Evolutionary conservation across 192 early-diverging fungal genomes (phyloP).

Genomic region (Thamnidium elegans): DNA sequence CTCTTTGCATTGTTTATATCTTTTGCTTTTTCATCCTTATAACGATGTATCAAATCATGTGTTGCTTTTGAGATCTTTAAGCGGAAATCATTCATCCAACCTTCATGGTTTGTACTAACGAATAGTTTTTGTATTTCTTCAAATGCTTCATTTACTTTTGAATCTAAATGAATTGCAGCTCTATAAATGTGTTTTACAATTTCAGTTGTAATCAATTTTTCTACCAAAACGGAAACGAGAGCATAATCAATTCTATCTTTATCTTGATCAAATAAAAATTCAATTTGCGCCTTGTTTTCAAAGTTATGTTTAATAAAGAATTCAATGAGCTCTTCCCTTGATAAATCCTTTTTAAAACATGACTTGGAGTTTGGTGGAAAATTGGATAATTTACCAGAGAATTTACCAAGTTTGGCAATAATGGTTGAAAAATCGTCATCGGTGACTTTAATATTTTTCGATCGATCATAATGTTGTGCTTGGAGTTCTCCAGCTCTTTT

Average conservation of each 20-base stretch:
- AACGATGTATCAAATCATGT: neutral
- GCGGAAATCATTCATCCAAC: neutral
- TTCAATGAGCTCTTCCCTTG: neutral
- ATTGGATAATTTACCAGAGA: slow-evolving; percentile 13
- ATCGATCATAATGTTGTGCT: neutral
- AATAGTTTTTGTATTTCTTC: neutral
- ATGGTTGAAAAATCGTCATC: slow-evolving; percentile 16
- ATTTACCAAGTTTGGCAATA: neutral
- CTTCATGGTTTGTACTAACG: neutral
- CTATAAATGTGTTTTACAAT: neutral
- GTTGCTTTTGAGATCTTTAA: slow-evolving; percentile 2
- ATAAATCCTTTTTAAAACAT: neutral
- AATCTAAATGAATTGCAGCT: neutral
- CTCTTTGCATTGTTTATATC: neutral
- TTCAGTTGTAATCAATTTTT: neutral
- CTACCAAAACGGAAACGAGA: slow-evolving; percentile 4
- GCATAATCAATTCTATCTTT: slow-evolving; percentile 1
- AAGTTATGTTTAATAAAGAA: neutral
- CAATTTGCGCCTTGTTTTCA: neutral
- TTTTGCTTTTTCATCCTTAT: neutral
- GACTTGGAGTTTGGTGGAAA: slow-evolving; percentile 11
- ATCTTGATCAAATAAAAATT: neutral
- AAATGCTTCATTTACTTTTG: neutral
- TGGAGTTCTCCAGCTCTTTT: neutral
- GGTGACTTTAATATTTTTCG: slow-evolving; percentile 1